Evolutionary conservation across 441 rosid genomes (phyloP).

Genomic region (Pelargonium citronellum): DNA sequence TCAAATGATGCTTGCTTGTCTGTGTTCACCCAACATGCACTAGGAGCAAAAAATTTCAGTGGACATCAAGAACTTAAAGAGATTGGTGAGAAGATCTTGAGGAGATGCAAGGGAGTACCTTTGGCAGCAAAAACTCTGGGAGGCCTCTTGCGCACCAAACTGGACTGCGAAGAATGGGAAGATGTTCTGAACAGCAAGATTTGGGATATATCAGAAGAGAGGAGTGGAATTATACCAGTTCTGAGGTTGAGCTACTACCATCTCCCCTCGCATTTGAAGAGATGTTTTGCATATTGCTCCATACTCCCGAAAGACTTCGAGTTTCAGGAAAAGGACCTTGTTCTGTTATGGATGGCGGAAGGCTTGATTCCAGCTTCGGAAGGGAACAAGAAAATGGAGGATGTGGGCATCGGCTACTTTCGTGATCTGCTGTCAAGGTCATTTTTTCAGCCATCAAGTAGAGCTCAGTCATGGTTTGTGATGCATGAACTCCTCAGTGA

Average conservation of each 20-base stretch:
- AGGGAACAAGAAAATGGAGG: conserved; percentile 17
- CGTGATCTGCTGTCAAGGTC: conserved; percentile 26
- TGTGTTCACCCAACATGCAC: conserved; percentile 24
- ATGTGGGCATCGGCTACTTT: conserved; percentile 22
- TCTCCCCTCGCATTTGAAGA: conserved; percentile 31
- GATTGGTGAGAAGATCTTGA: conserved; percentile 23
- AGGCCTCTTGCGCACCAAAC: conserved; percentile 22
- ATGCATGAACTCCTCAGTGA: conserved; percentile 32
- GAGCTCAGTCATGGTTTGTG: conserved; percentile 2
- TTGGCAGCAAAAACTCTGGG: conserved; percentile 29
- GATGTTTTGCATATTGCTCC: conserved; percentile 33
- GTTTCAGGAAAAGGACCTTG: conserved; percentile 19
- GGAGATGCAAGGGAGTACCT: conserved; percentile 32
- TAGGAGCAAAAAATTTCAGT: conserved; percentile 15
- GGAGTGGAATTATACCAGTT: conserved; percentile 24
- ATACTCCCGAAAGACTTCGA: conserved; percentile 24
- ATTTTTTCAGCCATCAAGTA: conserved; percentile 18
- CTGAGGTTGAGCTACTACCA: conserved; percentile 31
- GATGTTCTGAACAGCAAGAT: conserved; percentile 26
- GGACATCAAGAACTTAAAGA: conserved; percentile 12
- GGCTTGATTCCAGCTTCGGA: conserved; percentile 17
- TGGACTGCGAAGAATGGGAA: conserved; percentile 30
- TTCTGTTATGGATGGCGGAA: conserved; percentile 31
- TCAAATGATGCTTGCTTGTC: conserved; percentile 21
- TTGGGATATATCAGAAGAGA: conserved; percentile 24